Base-by-base conservation (phyloP, 2,329 filamentous ascomycete species). In the Sporothrix phasma region DNA sequence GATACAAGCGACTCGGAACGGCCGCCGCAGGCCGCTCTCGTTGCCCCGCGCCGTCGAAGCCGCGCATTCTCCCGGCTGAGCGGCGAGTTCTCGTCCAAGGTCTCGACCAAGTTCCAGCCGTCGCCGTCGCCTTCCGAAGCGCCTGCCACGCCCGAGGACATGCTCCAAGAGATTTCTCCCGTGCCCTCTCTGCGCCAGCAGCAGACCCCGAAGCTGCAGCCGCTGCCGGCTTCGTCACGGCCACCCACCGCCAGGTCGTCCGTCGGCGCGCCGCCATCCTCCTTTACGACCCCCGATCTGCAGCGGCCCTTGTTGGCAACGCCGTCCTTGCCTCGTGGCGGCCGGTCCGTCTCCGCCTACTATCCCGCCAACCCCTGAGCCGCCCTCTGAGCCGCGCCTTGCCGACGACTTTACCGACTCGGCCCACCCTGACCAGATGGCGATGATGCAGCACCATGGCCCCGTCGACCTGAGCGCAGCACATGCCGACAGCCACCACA, bases 1-100 rank as follows among this genome's bases (percentile, higher is more conserved):
- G 69, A 70, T 58, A 67, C 66, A 62, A 68, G 69, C 70, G 61
- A 67, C 58, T 58, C 65, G 53, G 61, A 69, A 26, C 22, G 68
- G 63, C 58, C 43, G 15, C 59, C 65, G 5, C n/a, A n/a, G n/a
- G 24, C 17, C 2, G n/a, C 37, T 1, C 15, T 62, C 11, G 26
- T 39, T 29, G 61, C 64, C 5, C 60, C 61, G 1, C 37, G 39
- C 17, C 58, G 65, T 3, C 59, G 62, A 17, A 64, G 65, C 43
- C 54, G 58, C 2, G 47, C 47, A 0, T 66, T 61, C 13, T 62
- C 46, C 15, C 62, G 62, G 5, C 29, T 54, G 43, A 68, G 60
- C 49, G 45, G 41, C 51, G 63, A 66, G 17, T 63, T 63, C 17
- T 61, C 65, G 34, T 37, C 62, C n/a, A 54, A 41, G n/a, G 29